These are phyloP conservation scores for Mycena metata DNA, from an alignment of 768 basidiomycete species.

Conservation along the genomic window DNA sequence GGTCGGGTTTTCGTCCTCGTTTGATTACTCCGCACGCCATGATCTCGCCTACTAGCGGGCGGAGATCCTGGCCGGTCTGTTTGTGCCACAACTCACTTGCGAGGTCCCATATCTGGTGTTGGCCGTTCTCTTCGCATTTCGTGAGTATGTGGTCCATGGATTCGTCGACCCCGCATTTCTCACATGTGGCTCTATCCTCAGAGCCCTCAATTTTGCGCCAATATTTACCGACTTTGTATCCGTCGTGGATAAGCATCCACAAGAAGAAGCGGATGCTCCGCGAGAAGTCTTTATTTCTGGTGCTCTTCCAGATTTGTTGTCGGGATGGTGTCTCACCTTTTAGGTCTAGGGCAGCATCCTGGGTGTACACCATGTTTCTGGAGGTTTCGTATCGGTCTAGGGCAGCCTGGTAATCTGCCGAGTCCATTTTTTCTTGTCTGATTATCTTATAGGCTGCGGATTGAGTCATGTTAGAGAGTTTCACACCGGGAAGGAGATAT, in stretches of 20 bases:
- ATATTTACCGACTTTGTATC: neutral
- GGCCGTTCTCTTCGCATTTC: neutral
- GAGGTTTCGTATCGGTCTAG: neutral
- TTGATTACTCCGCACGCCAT: neutral
- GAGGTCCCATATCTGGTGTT: neutral
- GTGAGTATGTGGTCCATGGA: neutral
- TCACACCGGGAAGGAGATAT: neutral
- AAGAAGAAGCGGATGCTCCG: neutral
- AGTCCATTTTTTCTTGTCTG: neutral
- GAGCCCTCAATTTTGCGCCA: neutral
- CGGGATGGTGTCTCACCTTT: neutral
- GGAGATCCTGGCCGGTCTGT: neutral
- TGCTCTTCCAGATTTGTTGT: neutral
- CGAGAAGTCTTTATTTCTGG: neutral
- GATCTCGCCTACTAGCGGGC: neutral
- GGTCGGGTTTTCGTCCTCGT: neutral
- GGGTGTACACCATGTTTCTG: slow-evolving; percentile 12
- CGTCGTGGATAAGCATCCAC: neutral
- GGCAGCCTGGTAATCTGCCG: neutral
- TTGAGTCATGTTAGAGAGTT: neutral
- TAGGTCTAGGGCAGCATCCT: neutral
- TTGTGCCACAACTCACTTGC: neutral
- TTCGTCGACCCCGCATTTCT: neutral
- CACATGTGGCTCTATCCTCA: neutral
- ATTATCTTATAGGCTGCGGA: neutral